These are phyloP conservation scores for Citrullus mucosospermus DNA, from an alignment of 306 rosid genomes.

Conservation along the genomic window DNA sequence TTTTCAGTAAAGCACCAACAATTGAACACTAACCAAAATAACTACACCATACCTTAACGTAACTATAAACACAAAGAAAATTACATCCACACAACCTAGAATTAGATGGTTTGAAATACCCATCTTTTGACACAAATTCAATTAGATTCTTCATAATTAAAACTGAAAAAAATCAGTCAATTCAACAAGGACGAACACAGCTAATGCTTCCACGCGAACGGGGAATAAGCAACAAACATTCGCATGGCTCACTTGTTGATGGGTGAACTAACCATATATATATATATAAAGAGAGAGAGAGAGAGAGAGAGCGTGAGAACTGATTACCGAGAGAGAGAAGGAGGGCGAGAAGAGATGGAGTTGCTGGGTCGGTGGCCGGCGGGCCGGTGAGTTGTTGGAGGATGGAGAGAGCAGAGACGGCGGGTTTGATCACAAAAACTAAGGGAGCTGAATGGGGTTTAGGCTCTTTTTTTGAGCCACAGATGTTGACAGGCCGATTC, in stretches of 20 bases:
- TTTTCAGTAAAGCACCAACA: neutral
- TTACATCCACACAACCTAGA: neutral
- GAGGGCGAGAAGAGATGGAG: neutral
- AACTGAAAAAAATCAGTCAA: neutral
- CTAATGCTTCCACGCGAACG: neutral
- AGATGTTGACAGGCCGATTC: neutral
- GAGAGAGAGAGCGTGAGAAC: neutral
- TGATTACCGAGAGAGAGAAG: neutral
- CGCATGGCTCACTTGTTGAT: neutral
- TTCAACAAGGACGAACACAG: neutral
- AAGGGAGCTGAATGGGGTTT: neutral
- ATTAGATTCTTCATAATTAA: neutral
- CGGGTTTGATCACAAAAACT: neutral
- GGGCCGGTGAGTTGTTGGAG: neutral
- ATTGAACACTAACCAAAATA: neutral
- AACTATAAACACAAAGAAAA: neutral
- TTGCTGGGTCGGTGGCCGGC: neutral
- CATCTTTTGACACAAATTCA: neutral
- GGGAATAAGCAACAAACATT: neutral
- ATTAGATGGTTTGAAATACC: neutral
- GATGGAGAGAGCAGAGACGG: neutral
- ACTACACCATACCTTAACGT: neutral
- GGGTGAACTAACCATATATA: neutral
- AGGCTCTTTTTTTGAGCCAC: neutral
- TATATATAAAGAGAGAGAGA: neutral